Conservation (phyloP, 768 basidiomycete genomes). For the Mycena amicta region DNA sequence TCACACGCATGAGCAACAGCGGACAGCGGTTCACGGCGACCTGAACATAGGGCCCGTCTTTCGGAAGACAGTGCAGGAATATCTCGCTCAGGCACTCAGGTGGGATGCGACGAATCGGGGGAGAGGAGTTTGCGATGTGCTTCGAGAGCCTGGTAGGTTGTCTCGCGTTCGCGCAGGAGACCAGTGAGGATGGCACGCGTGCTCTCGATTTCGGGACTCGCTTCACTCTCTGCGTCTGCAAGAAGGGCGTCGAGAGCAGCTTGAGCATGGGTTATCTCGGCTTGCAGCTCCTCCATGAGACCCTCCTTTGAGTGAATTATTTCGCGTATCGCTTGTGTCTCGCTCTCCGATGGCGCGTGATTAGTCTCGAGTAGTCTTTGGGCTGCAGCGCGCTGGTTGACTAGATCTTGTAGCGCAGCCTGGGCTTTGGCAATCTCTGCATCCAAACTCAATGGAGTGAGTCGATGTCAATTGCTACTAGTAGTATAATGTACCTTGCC, state of each 20-base stretch:
- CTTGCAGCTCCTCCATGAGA: constrained; percentile 18
- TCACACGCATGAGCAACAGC: constrained; percentile 5
- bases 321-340: constrained; percentile 18
- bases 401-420: constrained; percentile 18
- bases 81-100: constrained; percentile 29
- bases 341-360: constrained; percentile 15
- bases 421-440: constrained; percentile 22
- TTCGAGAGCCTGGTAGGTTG: constrained; percentile 14
- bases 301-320: constrained; percentile 21
- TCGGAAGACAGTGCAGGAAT: constrained; percentile 25
- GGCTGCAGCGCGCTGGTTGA: constrained; percentile 17
- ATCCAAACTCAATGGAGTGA: constrained; percentile 20
- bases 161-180: constrained; percentile 16
- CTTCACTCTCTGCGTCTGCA: neutral
- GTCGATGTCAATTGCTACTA: neutral
- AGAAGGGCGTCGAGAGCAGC: constrained; percentile 1
- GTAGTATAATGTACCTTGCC: constrained; percentile 8
- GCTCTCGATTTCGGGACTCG: constrained; percentile 2
- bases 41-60: constrained; percentile 3
- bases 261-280: constrained; percentile 9
- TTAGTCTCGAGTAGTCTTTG: constrained; percentile 22
- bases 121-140: constrained; percentile 23
- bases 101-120: constrained; percentile 28
- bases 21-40: constrained; percentile 4
- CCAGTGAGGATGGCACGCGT: constrained; percentile 6